Evolutionary conservation across 1,139 yeast species (phyloP).

Genomic region (Zygoascus sp.): DNA sequence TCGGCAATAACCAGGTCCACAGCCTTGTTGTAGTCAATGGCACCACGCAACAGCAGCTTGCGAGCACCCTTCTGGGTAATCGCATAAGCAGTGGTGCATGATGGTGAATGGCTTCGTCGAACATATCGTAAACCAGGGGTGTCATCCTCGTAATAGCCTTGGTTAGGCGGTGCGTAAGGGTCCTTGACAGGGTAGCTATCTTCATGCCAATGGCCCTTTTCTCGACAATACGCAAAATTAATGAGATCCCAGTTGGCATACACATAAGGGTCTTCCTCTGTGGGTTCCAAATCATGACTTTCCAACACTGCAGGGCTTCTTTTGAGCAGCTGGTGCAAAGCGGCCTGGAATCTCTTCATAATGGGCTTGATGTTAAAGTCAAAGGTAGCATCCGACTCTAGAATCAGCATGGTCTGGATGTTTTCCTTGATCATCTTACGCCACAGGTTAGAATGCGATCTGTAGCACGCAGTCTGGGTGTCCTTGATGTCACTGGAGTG

Average conservation of each 20-base stretch:
- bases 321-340: constrained; percentile 13
- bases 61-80: constrained; percentile 19
- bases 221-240: constrained; percentile 14
- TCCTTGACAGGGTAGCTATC: constrained; percentile 13
- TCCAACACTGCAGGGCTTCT: constrained; percentile 1
- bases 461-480: constrained; percentile 14
- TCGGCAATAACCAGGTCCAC: constrained; percentile 18
- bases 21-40: constrained; percentile 18
- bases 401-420: constrained; percentile 15
- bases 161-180: constrained; percentile 14
- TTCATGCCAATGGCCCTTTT: constrained; percentile 2
- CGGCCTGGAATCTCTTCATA: constrained; percentile 13
- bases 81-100: constrained; percentile 22
- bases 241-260: constrained; percentile 17
- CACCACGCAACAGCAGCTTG: constrained; percentile 18
- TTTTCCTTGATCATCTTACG: constrained; percentile 15
- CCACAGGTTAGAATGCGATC: constrained; percentile 20
- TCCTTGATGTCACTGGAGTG: constrained; percentile 2
- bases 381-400: constrained; percentile 21
- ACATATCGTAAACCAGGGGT: constrained; percentile 9
- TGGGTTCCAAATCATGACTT: constrained; percentile 3
- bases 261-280: constrained; percentile 14
- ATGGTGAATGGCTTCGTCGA: constrained; percentile 12
- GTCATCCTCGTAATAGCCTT: constrained; percentile 1
- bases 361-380: constrained; percentile 15